Conservation (phyloP, 1,139 yeast species). For the Blastobotrys capitulatus region DNA sequence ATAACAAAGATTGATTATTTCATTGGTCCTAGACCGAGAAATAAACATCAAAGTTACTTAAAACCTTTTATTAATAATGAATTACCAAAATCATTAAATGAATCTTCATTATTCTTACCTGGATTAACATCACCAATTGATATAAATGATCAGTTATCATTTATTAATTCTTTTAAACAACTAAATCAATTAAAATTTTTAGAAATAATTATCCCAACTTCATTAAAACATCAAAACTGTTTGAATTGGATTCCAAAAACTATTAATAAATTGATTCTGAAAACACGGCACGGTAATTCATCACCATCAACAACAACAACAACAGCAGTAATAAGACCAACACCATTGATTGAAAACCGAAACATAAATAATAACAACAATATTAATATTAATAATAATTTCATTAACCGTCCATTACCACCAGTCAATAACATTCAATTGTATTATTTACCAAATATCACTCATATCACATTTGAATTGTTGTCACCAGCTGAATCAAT, state of each 20-base stretch:
- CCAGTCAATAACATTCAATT: too few relatives aligned
- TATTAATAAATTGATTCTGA: background rate
- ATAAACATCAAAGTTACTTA: background rate
- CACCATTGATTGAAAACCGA: background rate
- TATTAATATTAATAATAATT: background rate
- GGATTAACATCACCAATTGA: background rate
- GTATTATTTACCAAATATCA: background rate
- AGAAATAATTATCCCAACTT: background rate
- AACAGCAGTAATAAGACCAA: background rate
- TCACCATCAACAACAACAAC: background rate
- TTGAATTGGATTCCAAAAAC: slow-evolving; percentile 5
- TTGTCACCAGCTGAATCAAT: background rate
- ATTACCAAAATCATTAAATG: background rate
- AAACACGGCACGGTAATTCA: background rate
- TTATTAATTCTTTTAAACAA: background rate
- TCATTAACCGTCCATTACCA: too few relatives aligned
- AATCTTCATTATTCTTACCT: background rate
- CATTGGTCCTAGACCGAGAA: background rate
- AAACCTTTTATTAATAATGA: background rate
- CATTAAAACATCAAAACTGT: background rate
- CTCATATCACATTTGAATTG: background rate
- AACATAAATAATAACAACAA: background rate
- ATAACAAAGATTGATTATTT: background rate
- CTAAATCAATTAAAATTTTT: background rate
- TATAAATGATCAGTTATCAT: background rate